These are phyloP conservation scores for Linanthus parryae DNA, from an alignment of 148 eudicot species.

Conservation along the genomic window DNA sequence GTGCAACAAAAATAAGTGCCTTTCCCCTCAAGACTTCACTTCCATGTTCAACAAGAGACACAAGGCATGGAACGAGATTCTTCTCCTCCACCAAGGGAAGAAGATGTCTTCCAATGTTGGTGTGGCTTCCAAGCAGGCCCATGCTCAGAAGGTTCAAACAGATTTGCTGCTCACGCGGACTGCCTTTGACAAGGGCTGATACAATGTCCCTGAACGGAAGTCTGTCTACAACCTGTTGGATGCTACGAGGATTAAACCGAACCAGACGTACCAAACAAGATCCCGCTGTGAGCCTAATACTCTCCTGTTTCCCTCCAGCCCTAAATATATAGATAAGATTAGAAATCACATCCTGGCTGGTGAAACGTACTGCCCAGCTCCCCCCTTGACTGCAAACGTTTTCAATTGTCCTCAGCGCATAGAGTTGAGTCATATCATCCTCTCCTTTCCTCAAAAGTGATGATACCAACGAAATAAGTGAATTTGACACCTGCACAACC, in stretches of 20 bases:
- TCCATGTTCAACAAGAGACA: slow-evolving; percentile 89
- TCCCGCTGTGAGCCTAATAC: slow-evolving; percentile 81
- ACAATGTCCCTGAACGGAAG: slow-evolving; percentile 71
- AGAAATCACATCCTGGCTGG: slow-evolving; percentile 76
- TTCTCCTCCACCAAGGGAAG: slow-evolving; percentile 78
- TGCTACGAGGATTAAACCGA: slow-evolving; percentile 66
- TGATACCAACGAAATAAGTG: slow-evolving; percentile 71
- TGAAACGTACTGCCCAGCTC: slow-evolving; percentile 86
- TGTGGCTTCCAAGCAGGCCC: slow-evolving; percentile 71
- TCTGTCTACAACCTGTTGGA: slow-evolving; percentile 69
- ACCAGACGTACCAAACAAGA: slow-evolving; percentile 87
- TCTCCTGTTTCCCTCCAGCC: slow-evolving; percentile 90
- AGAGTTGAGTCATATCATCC: slow-evolving; percentile 90
- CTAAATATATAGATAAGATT: slow-evolving; percentile 82
- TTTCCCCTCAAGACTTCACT: slow-evolving; percentile 85
- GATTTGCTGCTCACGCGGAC: slow-evolving; percentile 91
- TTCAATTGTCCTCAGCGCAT: slow-evolving; percentile 92
- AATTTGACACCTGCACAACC: slow-evolving; percentile 63
- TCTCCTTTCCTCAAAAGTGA: slow-evolving; percentile 91
- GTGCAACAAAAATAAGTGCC: slow-evolving; percentile 78
- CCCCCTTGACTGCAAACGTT: slow-evolving; percentile 93
- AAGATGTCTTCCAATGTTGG: slow-evolving; percentile 66
- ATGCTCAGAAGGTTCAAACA: slow-evolving; percentile 81
- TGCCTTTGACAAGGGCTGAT: slow-evolving; percentile 72
- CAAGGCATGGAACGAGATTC: slow-evolving; percentile 66